Evolutionary conservation across 306 rosid genomes (phyloP), one percentile per base, ranked within the genome.

Genomic region (Cicer judaicum): DNA sequence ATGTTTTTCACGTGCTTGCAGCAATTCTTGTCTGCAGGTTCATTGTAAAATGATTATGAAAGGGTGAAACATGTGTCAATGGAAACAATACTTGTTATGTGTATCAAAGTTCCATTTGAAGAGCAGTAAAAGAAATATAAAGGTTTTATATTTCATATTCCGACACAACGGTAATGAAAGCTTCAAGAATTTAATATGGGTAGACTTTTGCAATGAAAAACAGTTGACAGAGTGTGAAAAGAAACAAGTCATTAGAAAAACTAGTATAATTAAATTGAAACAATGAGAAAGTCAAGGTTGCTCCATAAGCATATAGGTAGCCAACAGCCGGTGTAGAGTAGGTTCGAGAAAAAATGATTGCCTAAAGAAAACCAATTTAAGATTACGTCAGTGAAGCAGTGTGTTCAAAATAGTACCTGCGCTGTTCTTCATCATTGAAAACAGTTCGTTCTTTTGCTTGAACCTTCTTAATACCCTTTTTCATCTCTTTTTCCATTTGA

Each of bases 361-460:
- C 64, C 36, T 24, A 10, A 62, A 63, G 8, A 47, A 48, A 46
- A 63, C 67, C 64, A 24, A 55, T 55, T 70, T 60, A 64, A 8
- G 36, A 70, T 24, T 57, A 65, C 68, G 46, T 8, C 13, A 71
- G 39, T 43, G 73, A 80, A 36, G 18, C 68, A 79, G 74, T 14
- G 11, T 52, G 62, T 11, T 48, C 72, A 48, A 53, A 67, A 79
- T 72, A 71, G 74, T 88, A 92, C 99, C 97, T 83, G 64, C 96
- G 89, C 56, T 84, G 88, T 80, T 94, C 99, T 80, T 94, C 99
- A 80, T 94, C 99, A 78, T 92, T 86, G 87, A 94, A 94, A 47
- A 90, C 86, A 74, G 89, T 90, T 34, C 97, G 95, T 63, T 94
- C 99, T 65, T 64, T 76, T 61, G 83, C 76, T 40, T 1, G 10